Base-by-base conservation (phyloP, 1,284 basidiomycete genomes). In the Ustilago nuda region DNA sequence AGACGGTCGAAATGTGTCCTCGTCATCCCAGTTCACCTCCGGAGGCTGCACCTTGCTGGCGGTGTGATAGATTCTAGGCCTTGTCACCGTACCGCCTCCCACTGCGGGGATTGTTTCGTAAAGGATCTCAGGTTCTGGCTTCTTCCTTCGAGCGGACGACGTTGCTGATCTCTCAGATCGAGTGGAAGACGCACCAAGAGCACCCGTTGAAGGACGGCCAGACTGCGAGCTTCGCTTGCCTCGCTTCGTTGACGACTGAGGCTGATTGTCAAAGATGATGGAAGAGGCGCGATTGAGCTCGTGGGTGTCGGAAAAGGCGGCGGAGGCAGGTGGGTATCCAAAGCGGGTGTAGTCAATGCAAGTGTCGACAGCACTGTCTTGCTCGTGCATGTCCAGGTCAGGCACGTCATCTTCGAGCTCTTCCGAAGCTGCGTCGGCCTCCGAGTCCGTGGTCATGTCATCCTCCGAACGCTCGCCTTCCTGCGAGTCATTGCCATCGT, bases 21-120 rank as follows among this genome's bases (percentile, higher is more conserved):
- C 70, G 36, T 76, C 80, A 19, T 79, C 79, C 65, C 71, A 76
- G 13, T 76, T 68, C 36, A 79, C 62, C 39, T 80, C 79, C 15
- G 78, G 78, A 27, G 79, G 63, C 54, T 76, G 83, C 72, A 92
- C 90, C 78, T 89, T 88, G 7, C 91, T 91, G 76, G 92, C 92
- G 0, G 91, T 90, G 82, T 93, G 92, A 70, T 90, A 90, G 27
- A 93, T 88, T 4, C 93, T 87, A 0, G 92, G 93, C 27, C 92
- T 89, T 2, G 91, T 91, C 66, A 93, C 89, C 0, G 89, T 89
- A 1, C 92, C 92, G 32, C 92, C 92, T 36, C 92, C 92, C 11
- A 93, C 91, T 13, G 92, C 92, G 1, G 92, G 91, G 67, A 92
- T 90, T 0, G 91, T 91, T 78, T 92, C 91, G 74, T 90, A 92